Evolutionary conservation across 164 flowering plant species (phyloP).

Genomic region (Paratinospora sagittata): DNA sequence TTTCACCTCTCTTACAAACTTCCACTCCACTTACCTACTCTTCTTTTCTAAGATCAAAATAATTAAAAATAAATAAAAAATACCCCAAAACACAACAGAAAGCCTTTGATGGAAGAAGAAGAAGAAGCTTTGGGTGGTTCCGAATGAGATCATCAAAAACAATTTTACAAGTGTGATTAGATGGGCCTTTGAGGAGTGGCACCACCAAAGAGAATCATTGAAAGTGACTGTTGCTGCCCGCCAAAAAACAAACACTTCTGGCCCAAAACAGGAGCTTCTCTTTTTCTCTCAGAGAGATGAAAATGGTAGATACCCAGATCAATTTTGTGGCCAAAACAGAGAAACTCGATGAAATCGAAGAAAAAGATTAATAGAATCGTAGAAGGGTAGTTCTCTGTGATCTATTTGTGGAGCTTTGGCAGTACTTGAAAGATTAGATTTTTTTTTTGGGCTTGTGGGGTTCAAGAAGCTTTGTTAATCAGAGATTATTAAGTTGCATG

Average conservation of each 20-base stretch:
- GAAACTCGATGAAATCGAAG: conserved; percentile 19
- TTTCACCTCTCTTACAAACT: background rate
- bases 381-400: background rate
- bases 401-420: conserved; percentile 4
- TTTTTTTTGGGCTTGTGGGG: background rate
- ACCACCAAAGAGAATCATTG: conserved; percentile 43
- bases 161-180: conserved; percentile 31
- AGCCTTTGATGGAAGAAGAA: conserved; percentile 4
- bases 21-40: background rate
- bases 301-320: conserved; percentile 18
- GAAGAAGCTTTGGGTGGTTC: conserved; percentile 10
- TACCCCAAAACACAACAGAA: conserved; percentile 1
- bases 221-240: conserved; percentile 48
- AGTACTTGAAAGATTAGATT: background rate
- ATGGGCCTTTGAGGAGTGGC: conserved; percentile 33
- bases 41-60: conserved; percentile 2
- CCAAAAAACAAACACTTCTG: conserved; percentile 33
- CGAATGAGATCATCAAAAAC: conserved; percentile 20
- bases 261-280: conserved; percentile 15
- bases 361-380: conserved; percentile 10
- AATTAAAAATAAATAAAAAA: background rate
- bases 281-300: conserved; percentile 11
- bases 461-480: conserved; percentile 3
- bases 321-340: background rate
- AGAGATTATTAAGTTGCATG: conserved; percentile 17